Conservation (phyloP, 2,329 filamentous ascomycete genomes). For the Metarhizium sp. region DNA sequence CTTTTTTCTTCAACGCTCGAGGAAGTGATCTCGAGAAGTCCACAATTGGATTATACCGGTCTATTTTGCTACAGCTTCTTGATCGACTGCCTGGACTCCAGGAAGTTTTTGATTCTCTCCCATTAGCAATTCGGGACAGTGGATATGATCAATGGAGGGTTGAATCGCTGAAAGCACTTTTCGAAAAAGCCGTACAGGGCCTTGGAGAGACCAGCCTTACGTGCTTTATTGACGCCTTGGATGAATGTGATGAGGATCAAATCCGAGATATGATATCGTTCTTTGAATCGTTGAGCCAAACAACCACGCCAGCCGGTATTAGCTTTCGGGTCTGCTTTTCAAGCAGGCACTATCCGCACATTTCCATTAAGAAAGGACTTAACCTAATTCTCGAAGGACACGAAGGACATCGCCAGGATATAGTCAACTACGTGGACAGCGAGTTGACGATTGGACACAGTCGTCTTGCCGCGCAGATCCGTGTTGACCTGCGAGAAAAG, state of each 20-base stretch:
- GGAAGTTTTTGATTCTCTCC: neutral
- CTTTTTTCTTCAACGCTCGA: conserved; percentile 41
- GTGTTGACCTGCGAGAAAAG: neutral
- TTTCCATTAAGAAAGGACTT: conserved; percentile 19
- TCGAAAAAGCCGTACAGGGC: conserved; percentile 11
- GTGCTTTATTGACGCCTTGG: conserved; percentile 29
- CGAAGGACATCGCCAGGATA: conserved; percentile 15
- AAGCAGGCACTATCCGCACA: conserved; percentile 34
- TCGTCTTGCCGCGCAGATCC: conserved; percentile 13
- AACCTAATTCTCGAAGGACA: conserved; percentile 16
- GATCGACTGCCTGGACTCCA: conserved; percentile 1
- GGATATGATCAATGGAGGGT: neutral
- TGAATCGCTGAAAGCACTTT: conserved; percentile 5
- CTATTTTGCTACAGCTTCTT: conserved; percentile 21
- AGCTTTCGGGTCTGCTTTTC: conserved; percentile 29
- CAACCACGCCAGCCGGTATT: conserved; percentile 10
- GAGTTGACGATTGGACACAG: conserved; percentile 19
- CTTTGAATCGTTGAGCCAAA: conserved; percentile 27
- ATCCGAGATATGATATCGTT: conserved; percentile 31
- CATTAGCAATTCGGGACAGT: neutral
- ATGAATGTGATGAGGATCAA: conserved; percentile 34
- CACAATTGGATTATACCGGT: conserved; percentile 20
- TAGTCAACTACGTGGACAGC: conserved; percentile 11
- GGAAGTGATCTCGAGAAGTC: conserved; percentile 34
- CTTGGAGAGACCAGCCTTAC: conserved; percentile 7